phyloP scores from a whole-genome alignment of 129 eudicot genomes.

The Ambrosia trifida region DNA sequence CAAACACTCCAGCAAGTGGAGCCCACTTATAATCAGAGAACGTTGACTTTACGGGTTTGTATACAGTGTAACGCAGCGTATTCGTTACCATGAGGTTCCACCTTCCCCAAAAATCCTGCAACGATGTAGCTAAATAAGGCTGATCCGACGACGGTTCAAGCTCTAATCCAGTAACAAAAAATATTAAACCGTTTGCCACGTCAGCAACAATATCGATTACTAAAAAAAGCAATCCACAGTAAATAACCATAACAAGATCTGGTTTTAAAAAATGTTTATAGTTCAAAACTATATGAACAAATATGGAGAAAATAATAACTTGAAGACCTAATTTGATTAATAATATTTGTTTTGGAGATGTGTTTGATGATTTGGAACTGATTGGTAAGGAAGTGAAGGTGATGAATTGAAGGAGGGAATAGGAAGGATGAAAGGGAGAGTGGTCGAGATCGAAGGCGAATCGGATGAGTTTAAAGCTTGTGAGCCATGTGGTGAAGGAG shows the following conservation, averaged over 20 bases:
- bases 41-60: conserved; percentile 29
- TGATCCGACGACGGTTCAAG: conserved; percentile 39
- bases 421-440: conserved; percentile 17
- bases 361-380: neutral
- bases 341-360: neutral
- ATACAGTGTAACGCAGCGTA: conserved; percentile 37
- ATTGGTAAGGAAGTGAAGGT: conserved; percentile 43
- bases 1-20: conserved; percentile 27
- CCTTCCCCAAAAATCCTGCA: conserved; percentile 51
- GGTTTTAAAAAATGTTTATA: conserved; percentile 20
- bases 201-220: conserved; percentile 31
- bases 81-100: conserved; percentile 52
- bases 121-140: conserved; percentile 45
- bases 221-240: conserved; percentile 29
- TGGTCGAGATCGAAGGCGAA: conserved; percentile 44
- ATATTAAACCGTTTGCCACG: neutral
- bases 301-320: neutral
- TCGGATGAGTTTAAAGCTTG: conserved; percentile 47
- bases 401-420: conserved; percentile 46
- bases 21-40: conserved; percentile 22
- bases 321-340: conserved; percentile 11
- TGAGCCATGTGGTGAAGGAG: conserved; percentile 53
- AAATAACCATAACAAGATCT: neutral
- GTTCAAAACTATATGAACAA: neutral
- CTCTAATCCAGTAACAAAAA: conserved; percentile 34